phyloP scores from a whole-genome alignment of 768 basidiomycete genomes.

The Amanita exitialis region DNA sequence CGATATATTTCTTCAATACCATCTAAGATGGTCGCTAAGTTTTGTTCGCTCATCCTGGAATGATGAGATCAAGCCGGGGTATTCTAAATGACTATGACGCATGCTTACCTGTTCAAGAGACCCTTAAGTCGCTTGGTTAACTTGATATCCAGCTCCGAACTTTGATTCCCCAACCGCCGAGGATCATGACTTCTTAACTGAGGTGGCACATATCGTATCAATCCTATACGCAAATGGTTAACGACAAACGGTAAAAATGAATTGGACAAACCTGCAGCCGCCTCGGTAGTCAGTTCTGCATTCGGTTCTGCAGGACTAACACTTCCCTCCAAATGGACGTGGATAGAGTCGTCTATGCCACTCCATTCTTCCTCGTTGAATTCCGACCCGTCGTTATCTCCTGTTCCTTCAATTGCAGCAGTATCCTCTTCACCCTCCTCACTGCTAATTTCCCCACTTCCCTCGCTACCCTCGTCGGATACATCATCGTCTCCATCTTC shows the following conservation, averaged over 20 bases:
- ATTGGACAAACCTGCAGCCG: conserved; percentile 2
- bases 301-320: neutral
- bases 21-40: conserved; percentile 65
- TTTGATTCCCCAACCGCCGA: conserved; percentile 15
- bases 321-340: neutral
- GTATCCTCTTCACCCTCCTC: conserved; percentile 3
- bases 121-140: conserved; percentile 77
- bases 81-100: neutral
- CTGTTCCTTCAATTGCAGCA: neutral
- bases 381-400: conserved; percentile 12
- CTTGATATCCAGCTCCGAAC: conserved; percentile 37
- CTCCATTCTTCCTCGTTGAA: conserved; percentile 22
- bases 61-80: neutral
- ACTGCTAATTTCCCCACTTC: conserved; percentile 2
- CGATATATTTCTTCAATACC: conserved; percentile 72
- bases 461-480: conserved; percentile 17
- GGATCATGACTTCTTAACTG: conserved; percentile 41
- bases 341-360: conserved; percentile 20
- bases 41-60: conserved; percentile 81
- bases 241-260: conserved; percentile 1
- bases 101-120: conserved; percentile 69
- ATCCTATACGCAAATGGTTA: conserved; percentile 15
- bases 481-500: conserved; percentile 15
- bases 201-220: conserved; percentile 68
- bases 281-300: conserved; percentile 10